These are phyloP conservation scores for Phaeosphaeria sp. DNA, from an alignment of 2,329 filamentous ascomycete species.

Conservation along the genomic window DNA sequence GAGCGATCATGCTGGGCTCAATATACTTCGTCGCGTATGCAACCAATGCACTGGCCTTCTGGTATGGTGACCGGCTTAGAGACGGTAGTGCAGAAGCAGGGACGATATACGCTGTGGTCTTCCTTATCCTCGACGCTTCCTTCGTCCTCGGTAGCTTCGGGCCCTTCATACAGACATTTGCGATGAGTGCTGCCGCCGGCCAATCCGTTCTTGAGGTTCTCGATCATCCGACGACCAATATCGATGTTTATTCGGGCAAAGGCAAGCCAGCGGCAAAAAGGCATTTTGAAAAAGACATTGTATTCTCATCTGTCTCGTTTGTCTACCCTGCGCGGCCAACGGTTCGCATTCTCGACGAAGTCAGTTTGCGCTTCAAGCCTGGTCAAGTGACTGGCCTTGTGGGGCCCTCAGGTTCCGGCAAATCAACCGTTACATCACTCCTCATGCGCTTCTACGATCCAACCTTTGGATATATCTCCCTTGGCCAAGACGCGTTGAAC, in stretches of 20 bases:
- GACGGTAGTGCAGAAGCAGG: constrained; percentile 49
- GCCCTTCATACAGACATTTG: constrained; percentile 65
- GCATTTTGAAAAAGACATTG: constrained; percentile 39
- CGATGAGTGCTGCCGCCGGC: constrained; percentile 60
- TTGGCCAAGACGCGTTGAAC: constrained; percentile 36
- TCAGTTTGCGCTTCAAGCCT: constrained; percentile 46
- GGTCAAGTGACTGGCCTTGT: constrained; percentile 55
- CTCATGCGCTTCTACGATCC: constrained; percentile 51
- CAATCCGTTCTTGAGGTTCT: constrained; percentile 54
- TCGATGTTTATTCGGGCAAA: constrained; percentile 47
- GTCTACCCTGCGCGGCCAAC: constrained; percentile 54
- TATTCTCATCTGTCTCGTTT: constrained; percentile 50
- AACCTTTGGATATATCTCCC: constrained; percentile 31
- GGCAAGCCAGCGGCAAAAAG: constrained; percentile 22
- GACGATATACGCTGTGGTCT: constrained; percentile 68
- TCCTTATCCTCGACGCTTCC: constrained; percentile 68
- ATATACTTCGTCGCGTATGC: constrained; percentile 56
- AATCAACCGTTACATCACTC: constrained; percentile 54
- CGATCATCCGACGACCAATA: constrained; percentile 47
- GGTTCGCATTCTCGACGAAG: constrained; percentile 47
- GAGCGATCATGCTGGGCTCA: constrained; percentile 51
- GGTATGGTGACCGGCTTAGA: constrained; percentile 47
- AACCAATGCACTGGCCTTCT: constrained; percentile 56
- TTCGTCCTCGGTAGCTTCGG: constrained; percentile 69
- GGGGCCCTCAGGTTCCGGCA: constrained; percentile 53